These are phyloP conservation scores for Paxillus ammoniavirescens DNA, from an alignment of 768 basidiomycete species.

Conservation along the genomic window DNA sequence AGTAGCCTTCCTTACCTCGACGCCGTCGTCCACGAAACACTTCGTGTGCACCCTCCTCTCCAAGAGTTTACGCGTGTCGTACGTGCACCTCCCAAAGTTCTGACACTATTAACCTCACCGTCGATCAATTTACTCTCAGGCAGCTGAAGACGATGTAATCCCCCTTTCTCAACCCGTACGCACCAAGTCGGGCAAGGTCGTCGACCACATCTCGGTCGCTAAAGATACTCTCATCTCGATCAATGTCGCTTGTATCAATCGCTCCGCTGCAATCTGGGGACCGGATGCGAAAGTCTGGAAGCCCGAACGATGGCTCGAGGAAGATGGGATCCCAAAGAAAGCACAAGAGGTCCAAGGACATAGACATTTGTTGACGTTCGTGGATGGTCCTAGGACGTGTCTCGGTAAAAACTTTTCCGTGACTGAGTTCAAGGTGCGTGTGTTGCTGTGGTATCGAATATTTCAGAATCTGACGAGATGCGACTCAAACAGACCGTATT, in stretches of 20 bases:
- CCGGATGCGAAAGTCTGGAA: conserved; percentile 53
- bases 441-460: not conserved
- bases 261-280: conserved; percentile 60
- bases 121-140: conserved; percentile 37
- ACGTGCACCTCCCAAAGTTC: not conserved
- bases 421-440: conserved; percentile 30
- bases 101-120: conserved; percentile 29
- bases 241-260: conserved; percentile 47
- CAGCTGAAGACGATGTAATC: conserved; percentile 53
- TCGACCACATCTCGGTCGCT: conserved; percentile 41
- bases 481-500: conserved; percentile 36
- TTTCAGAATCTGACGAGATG: not conserved
- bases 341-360: conserved; percentile 47
- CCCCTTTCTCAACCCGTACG: conserved; percentile 53
- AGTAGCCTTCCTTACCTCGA: conserved; percentile 55
- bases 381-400: conserved; percentile 52
- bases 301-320: conserved; percentile 62
- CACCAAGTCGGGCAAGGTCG: conserved; percentile 38
- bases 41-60: conserved; percentile 45
- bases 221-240: conserved; percentile 46
- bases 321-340: conserved; percentile 22
- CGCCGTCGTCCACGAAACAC: conserved; percentile 44
- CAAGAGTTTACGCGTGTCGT: conserved; percentile 18
- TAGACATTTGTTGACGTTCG: conserved; percentile 50
- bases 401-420: conserved; percentile 49